Conservation (phyloP, 1,284 basidiomycete genomes). For the Agroathelia rolfsii region DNA sequence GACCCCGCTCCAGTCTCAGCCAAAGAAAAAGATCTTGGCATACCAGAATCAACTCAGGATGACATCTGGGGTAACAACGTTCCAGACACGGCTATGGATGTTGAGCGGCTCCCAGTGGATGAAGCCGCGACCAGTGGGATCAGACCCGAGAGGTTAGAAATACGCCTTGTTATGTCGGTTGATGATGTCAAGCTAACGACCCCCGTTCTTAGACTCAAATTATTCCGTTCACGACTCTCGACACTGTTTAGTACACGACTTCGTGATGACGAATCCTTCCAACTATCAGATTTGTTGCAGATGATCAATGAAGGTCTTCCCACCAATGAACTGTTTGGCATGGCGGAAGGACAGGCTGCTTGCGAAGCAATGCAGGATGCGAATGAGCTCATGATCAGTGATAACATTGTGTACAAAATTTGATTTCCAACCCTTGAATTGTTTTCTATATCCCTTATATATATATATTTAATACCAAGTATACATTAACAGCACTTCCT, state of each 20-base stretch:
- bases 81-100: constrained; percentile 56
- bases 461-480: constrained; percentile 9
- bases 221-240: constrained; percentile 73
- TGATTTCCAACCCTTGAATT: constrained; percentile 21
- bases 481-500: no score
- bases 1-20: constrained; percentile 23
- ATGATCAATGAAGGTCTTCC: constrained; percentile 73
- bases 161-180: constrained; percentile 12
- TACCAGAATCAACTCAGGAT: constrained; percentile 25
- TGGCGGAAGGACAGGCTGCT: constrained; percentile 68
- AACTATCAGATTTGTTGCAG: constrained; percentile 63
- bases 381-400: constrained; percentile 84
- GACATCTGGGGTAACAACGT: constrained; percentile 52
- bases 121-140: constrained; percentile 30
- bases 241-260: constrained; percentile 59
- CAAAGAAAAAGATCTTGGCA: constrained; percentile 23
- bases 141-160: constrained; percentile 54
- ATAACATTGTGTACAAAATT: constrained; percentile 70
- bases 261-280: constrained; percentile 69
- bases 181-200: constrained; percentile 12
- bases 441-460: background rate
- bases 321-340: constrained; percentile 65
- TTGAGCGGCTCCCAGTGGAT: constrained; percentile 25
- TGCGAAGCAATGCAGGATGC: constrained; percentile 73
- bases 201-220: constrained; percentile 40